These are phyloP conservation scores for Umbelopsis sp. DNA, from an alignment of 371 early-diverging fungal genomes.

Conservation along the genomic window DNA sequence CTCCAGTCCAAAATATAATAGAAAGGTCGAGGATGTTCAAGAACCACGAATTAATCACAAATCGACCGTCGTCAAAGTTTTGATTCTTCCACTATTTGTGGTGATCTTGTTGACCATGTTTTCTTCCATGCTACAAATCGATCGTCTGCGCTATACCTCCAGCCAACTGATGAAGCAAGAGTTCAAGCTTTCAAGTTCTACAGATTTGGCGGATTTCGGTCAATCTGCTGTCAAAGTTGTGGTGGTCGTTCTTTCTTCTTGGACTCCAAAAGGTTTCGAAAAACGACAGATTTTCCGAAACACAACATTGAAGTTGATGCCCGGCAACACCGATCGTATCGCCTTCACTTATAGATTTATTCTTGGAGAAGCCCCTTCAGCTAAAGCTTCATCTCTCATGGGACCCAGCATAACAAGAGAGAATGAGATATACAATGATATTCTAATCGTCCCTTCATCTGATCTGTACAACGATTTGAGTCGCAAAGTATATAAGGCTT, in stretches of 20 bases:
- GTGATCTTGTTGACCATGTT: conserved; percentile 53
- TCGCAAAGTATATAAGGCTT: conserved; percentile 54
- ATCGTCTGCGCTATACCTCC: conserved; percentile 32
- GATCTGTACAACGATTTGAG: conserved; percentile 57
- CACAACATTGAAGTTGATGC: conserved; percentile 58
- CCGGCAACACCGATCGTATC: conserved; percentile 45
- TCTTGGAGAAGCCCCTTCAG: conserved; percentile 52
- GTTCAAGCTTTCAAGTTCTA: conserved; percentile 26
- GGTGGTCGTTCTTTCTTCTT: conserved; percentile 61
- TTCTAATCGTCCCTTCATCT: conserved; percentile 49
- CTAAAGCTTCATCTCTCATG: conserved; percentile 30
- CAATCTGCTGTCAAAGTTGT: conserved; percentile 43
- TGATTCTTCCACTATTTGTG: conserved; percentile 43
- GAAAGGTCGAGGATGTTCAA: conserved; percentile 28
- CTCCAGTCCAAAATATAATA: conserved; percentile 34
- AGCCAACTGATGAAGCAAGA: conserved; percentile 26
- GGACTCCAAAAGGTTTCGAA: conserved; percentile 54
- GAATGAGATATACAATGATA: conserved; percentile 42
- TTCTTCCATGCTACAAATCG: conserved; percentile 42
- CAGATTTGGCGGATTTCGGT: conserved; percentile 32
- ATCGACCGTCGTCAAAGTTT: conserved; percentile 44
- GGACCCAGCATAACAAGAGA: conserved; percentile 48
- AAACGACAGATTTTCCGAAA: conserved; percentile 60
- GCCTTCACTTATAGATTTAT: conserved; percentile 57
- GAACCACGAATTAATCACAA: conserved; percentile 36